A percentile compares a stretch with the other conserved stretches of the same genome.
phyloP scores from a whole-genome alignment of 306 rosid species.

The Vicia faba region DNA sequence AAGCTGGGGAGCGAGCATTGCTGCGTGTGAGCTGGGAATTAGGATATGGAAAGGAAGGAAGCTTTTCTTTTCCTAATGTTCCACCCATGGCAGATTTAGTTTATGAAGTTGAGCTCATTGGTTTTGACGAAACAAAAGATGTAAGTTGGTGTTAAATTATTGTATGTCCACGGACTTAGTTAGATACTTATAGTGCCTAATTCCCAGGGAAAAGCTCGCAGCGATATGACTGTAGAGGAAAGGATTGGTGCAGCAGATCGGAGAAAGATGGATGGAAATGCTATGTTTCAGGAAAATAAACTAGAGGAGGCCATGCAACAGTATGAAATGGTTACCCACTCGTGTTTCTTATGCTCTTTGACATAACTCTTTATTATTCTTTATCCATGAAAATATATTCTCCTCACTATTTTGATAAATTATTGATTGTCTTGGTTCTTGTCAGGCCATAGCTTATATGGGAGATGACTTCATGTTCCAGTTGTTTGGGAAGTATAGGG shows the following conservation, averaged over 20 bases:
- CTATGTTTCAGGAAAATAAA: slow-evolving; percentile 76
- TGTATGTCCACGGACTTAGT: slow-evolving; percentile 20
- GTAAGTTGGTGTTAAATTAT: slow-evolving; percentile 46
- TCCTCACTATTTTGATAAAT: slow-evolving; percentile 28
- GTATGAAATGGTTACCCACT: slow-evolving; percentile 87
- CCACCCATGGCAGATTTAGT: slow-evolving; percentile 90
- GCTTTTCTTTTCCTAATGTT: slow-evolving; percentile 90
- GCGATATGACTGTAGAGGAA: slow-evolving; percentile 98
- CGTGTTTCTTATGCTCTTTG: slow-evolving; percentile 41
- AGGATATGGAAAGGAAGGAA: slow-evolving; percentile 91
- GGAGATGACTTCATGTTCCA: slow-evolving; percentile 98
- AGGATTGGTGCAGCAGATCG: slow-evolving; percentile 87
- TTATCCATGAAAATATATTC: slow-evolving; percentile 15
- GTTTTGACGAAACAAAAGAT: slow-evolving; percentile 89
- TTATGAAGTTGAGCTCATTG: slow-evolving; percentile 93
- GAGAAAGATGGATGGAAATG: slow-evolving; percentile 94
- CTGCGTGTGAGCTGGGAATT: slow-evolving; percentile 91
- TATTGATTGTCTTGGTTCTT: slow-evolving; percentile 36
- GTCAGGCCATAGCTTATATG: slow-evolving; percentile 92
- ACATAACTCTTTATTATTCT: slow-evolving; percentile 6
- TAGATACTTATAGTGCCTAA: slow-evolving; percentile 41
- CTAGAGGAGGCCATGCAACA: slow-evolving; percentile 99
- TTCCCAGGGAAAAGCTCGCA: slow-evolving; percentile 80
- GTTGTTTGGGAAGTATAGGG: slow-evolving; percentile 86
- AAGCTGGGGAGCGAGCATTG: slow-evolving; percentile 80